These are phyloP conservation scores for Neurospora cerealis DNA, from an alignment of 495 filamentous ascomycete genomes.

Conservation along the genomic window DNA sequence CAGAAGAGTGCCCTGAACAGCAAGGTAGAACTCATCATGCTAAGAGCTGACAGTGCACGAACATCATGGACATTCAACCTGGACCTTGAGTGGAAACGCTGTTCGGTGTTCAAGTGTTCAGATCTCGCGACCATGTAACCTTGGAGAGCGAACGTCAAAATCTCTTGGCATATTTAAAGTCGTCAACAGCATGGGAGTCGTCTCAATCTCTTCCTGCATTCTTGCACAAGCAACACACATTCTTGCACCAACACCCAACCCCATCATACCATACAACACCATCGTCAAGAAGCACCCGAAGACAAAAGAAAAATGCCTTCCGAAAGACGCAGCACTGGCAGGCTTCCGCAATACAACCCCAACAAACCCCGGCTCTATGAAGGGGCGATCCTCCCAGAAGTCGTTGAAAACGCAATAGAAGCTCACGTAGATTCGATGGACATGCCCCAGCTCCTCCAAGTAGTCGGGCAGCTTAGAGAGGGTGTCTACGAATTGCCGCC, in stretches of 20 bases:
- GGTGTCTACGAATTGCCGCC: too few relatives aligned
- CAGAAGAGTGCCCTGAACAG: too few relatives aligned
- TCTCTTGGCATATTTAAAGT: neutral
- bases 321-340: neutral
- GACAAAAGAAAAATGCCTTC: neutral
- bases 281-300: neutral
- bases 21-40: neutral
- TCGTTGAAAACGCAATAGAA: too few relatives aligned
- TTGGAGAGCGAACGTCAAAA: neutral
- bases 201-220: neutral
- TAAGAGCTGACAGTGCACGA: neutral
- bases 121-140: neutral
- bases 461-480: too few relatives aligned
- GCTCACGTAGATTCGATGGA: too few relatives aligned
- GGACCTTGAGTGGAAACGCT: neutral
- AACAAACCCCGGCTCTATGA: accelerated
- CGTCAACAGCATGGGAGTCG: neutral
- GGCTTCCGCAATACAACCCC: neutral
- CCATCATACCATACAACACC: neutral
- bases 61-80: neutral
- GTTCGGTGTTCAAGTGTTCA: neutral
- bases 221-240: neutral
- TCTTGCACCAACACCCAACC: neutral
- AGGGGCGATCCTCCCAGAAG: too few relatives aligned
- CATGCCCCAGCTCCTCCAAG: too few relatives aligned